Percentiles rank a stretch among this genome's conserved stretches.
Evolutionary conservation across 805 yeast genomes (phyloP).

Genomic region (Wickerhamiella occidentalis): DNA sequence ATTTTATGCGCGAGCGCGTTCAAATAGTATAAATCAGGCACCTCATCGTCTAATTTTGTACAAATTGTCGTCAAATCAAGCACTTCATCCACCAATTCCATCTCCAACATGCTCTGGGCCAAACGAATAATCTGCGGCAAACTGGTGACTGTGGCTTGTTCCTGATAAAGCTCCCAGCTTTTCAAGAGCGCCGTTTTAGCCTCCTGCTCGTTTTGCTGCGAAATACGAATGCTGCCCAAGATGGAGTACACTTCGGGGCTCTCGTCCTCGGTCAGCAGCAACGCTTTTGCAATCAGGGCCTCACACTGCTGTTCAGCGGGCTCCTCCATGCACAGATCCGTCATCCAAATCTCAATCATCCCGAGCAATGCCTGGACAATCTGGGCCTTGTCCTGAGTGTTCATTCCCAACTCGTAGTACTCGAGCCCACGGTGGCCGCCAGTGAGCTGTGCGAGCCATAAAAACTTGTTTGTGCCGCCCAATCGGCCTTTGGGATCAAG

Average conservation of each 20-base stretch:
- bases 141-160: slow-evolving; percentile 29
- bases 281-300: slow-evolving; percentile 49
- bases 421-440: slow-evolving; percentile 70
- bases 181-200: slow-evolving; percentile 55
- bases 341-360: slow-evolving; percentile 86
- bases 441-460: slow-evolving; percentile 80
- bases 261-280: slow-evolving; percentile 35
- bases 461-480: slow-evolving; percentile 65
- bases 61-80: slow-evolving; percentile 50
- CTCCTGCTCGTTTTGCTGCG: slow-evolving; percentile 65
- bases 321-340: slow-evolving; percentile 88
- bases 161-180: slow-evolving; percentile 64
- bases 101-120: slow-evolving; percentile 64
- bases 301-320: slow-evolving; percentile 79
- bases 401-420: slow-evolving; percentile 51
- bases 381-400: slow-evolving; percentile 27
- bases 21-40: slow-evolving; percentile 68
- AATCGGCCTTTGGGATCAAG: slow-evolving; percentile 52
- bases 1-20: slow-evolving; percentile 59
- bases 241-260: slow-evolving; percentile 76
- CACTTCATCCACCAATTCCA: slow-evolving; percentile 57
- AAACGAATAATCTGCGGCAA: slow-evolving; percentile 64
- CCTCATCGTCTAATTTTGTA: slow-evolving; percentile 72
- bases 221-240: slow-evolving; percentile 75
- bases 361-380: slow-evolving; percentile 66